phyloP scores from a whole-genome alignment of 257 asterid genomes.

The Leonotis leonurus region DNA sequence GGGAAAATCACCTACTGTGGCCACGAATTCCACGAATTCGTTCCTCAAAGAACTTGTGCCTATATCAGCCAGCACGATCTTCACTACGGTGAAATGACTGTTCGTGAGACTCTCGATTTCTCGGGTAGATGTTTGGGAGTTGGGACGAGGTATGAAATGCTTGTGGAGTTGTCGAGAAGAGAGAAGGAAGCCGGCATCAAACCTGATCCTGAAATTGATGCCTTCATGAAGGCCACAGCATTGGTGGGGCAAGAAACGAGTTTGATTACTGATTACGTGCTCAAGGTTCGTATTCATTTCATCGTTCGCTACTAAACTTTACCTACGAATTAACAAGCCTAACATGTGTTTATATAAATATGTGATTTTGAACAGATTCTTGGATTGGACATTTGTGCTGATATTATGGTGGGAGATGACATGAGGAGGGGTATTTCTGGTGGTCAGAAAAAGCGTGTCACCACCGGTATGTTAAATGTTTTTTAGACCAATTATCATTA shows the following conservation, averaged over 20 bases:
- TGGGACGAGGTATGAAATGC: conserved; percentile 74
- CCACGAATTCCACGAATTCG: conserved; percentile 67
- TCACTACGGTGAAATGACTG: conserved; percentile 92
- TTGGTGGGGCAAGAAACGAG: conserved; percentile 72
- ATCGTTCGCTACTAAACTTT: background rate
- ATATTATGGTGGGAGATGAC: conserved; percentile 86
- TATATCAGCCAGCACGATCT: conserved; percentile 89
- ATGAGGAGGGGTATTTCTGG: conserved; percentile 95
- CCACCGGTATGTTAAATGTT: conserved; percentile 50
- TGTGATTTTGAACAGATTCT: conserved; percentile 50
- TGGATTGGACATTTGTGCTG: conserved; percentile 86
- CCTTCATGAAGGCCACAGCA: conserved; percentile 69
- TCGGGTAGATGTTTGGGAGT: conserved; percentile 90
- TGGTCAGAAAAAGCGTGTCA: conserved; percentile 88
- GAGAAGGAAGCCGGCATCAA: conserved; percentile 38
- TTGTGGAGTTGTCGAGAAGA: conserved; percentile 31
- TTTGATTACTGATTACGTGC: conserved; percentile 72
- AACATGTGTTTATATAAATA: background rate
- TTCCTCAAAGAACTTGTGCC: conserved; percentile 85
- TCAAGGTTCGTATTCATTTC: conserved; percentile 43
- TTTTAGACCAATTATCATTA: background rate
- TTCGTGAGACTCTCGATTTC: conserved; percentile 84
- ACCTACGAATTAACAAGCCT: background rate
- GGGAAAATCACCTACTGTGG: conserved; percentile 84
- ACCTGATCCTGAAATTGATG: conserved; percentile 43